These are phyloP conservation scores for Galerina marginata DNA, from an alignment of 768 basidiomycete genomes.

Conservation along the genomic window DNA sequence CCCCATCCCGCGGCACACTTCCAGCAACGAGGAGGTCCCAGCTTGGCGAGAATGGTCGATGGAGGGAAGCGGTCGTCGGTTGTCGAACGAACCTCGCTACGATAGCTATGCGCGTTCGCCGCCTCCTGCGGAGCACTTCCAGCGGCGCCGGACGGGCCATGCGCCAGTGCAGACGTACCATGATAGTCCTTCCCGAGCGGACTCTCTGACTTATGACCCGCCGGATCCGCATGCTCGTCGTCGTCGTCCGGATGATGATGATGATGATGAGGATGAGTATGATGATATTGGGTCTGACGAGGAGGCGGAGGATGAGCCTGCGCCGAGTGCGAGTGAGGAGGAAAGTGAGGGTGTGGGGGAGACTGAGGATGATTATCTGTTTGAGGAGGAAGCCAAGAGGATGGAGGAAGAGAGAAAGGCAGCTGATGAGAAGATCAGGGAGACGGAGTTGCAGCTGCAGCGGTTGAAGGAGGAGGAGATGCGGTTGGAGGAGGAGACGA, in stretches of 20 bases:
- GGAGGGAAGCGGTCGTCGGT: constrained; percentile 4
- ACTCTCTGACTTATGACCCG: background rate
- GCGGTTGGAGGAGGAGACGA: constrained; percentile 20
- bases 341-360: constrained; percentile 19
- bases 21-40: constrained; percentile 10
- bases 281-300: constrained; percentile 1
- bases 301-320: constrained; percentile 9
- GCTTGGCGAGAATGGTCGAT: constrained; percentile 21
- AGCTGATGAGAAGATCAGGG: constrained; percentile 21
- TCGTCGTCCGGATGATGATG: background rate
- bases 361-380: background rate
- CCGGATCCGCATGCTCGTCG: background rate
- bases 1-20: constrained; percentile 17
- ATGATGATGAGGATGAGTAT: constrained; percentile 1
- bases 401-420: constrained; percentile 20
- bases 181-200: background rate
- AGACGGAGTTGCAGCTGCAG: constrained; percentile 23
- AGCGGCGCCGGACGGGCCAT: background rate
- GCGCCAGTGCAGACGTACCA: background rate
- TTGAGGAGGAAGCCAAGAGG: constrained; percentile 26
- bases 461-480: constrained; percentile 24
- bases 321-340: constrained; percentile 15
- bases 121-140: background rate
- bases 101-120: constrained; percentile 18
- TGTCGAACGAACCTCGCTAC: constrained; percentile 1